Evolutionary conservation across 805 yeast genomes (phyloP), one percentile per base, ranked within the genome.

Genomic region (Wickerhamiella hasegawae): DNA sequence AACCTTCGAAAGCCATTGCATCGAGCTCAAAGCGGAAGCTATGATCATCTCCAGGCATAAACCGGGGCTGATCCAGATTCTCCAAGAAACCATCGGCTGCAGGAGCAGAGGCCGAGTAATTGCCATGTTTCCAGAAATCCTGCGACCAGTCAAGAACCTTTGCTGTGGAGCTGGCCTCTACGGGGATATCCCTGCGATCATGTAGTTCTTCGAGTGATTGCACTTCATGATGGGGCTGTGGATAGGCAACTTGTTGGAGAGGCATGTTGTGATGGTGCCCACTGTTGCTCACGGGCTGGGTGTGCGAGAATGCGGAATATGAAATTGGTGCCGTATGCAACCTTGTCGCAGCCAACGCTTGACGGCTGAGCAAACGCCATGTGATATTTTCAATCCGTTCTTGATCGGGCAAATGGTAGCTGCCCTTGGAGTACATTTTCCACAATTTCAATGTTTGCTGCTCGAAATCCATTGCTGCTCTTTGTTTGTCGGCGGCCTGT

Each of bases 371-470:
- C 71, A 83, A 67, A 40, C 95, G 60, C 94, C 94, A 83, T 8
- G 92, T 74, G 36, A 83, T 55, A 51, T 84, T 84, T 49, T 79
- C 82, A 74, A 84, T 77, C 34, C 95, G 61, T 19, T 71, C 67
- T 37, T 69, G 68, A 52, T 80, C 73, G 1, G 94, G 93, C 28
- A 84, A 57, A 10, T 76, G 65, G 9, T 80, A 74, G 44, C 71
- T 72, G 12, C 93, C 92, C 43, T 68, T 69, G 34, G 76, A 64
- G 55, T 84, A 84, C 76, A 84, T 69, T 49, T 73, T 73, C 94
- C 94, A 84, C 17, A 82, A 8, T 9, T n/a, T 14, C 6, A 14
- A 8, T 5, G 28, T 14, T 11, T 6, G 28, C 5, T 26, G 14
- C 6, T 26, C 16, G n/a, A 26, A 22, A 14, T 8, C 6, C 24